Conservation (phyloP, 768 basidiomycete genomes). For the Trametes coccinea region DNA sequence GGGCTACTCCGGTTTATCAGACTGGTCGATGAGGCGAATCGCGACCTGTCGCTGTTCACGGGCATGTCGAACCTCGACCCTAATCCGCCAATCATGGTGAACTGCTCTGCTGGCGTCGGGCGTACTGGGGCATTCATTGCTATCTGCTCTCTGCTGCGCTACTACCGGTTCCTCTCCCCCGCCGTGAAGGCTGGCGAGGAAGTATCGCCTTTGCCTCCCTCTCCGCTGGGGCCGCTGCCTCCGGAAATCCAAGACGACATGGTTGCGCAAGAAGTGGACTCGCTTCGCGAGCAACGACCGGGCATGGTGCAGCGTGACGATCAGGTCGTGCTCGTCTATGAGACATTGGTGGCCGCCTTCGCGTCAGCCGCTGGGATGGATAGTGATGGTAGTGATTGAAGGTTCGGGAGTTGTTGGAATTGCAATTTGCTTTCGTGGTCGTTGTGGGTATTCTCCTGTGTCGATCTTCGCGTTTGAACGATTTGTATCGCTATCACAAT, state of each 20-base stretch:
- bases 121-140: constrained; percentile 87
- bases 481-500: too few species aligned
- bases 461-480: too few species aligned
- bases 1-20: constrained; percentile 61
- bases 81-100: constrained; percentile 77
- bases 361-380: not conserved
- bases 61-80: constrained; percentile 39
- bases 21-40: constrained; percentile 66
- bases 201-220: constrained; percentile 41
- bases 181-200: constrained; percentile 33
- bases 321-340: constrained; percentile 66
- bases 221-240: constrained; percentile 62
- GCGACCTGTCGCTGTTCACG: constrained; percentile 39
- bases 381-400: not conserved
- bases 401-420: not conserved
- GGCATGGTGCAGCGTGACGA: constrained; percentile 78
- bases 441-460: too few species aligned
- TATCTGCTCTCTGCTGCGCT: constrained; percentile 73
- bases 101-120: constrained; percentile 88
- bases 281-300: constrained; percentile 75
- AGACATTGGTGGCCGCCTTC: constrained; percentile 39
- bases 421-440: too few species aligned
- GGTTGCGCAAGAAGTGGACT: constrained; percentile 73
- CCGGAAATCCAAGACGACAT: constrained; percentile 50
- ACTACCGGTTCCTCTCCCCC: constrained; percentile 43